Evolutionary conservation across 192 early-diverging fungal species (phyloP).

Genomic region (Allomyces javanicus): DNA sequence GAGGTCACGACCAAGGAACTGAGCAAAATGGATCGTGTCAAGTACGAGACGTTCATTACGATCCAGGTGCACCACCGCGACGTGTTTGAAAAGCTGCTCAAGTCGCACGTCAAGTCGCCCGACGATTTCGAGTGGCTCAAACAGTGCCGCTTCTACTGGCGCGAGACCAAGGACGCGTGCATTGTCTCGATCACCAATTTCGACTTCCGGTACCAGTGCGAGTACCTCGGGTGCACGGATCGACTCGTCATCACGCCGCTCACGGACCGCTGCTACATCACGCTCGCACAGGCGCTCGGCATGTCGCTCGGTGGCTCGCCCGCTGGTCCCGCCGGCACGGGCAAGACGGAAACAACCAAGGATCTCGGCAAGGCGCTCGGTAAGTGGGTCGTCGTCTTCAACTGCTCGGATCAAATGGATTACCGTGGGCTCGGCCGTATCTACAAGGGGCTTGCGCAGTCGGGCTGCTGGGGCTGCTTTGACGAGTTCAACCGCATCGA

Average conservation of each 20-base stretch:
- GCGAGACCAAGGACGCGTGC: conserved; percentile 49
- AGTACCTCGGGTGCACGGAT: conserved; percentile 93
- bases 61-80: conserved; percentile 98
- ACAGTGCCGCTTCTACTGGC: conserved; percentile 86
- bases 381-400: conserved; percentile 93
- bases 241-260: conserved; percentile 95
- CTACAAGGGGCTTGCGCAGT: conserved; percentile 93
- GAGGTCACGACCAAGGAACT: conserved; percentile 81
- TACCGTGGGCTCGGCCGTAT: conserved; percentile 99
- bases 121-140: conserved; percentile 91
- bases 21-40: conserved; percentile 57
- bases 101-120: conserved; percentile 22
- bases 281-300: conserved; percentile 90
- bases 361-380: conserved; percentile 87
- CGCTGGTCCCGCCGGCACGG: conserved; percentile 96
- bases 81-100: conserved; percentile 54
- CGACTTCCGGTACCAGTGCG: conserved; percentile 83
- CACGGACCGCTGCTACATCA: conserved; percentile 97
- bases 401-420: conserved; percentile 99
- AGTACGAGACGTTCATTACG: conserved; percentile 95
- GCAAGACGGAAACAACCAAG: conserved; percentile 98
- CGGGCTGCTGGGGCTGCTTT: conserved; percentile 98
- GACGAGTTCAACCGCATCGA: conserved; percentile 99
- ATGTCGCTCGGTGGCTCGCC: conserved; percentile 88
- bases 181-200: conserved; percentile 82